These are phyloP conservation scores for Halophytophthora batemanensis DNA, from an alignment of 352 stramenopile species.

Conservation along the genomic window DNA sequence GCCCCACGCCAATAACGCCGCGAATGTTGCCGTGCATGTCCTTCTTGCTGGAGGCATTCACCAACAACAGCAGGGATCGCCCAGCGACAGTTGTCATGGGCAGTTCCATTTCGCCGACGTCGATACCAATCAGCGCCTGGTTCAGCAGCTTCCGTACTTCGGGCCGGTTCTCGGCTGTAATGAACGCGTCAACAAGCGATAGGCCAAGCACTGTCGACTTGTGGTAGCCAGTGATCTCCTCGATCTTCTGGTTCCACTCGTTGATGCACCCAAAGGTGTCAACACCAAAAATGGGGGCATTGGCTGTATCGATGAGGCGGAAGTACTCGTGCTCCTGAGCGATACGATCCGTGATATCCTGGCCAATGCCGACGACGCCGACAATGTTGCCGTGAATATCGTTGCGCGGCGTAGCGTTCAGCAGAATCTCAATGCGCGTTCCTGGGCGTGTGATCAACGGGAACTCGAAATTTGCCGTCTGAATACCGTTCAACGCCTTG, in stretches of 20 bases:
- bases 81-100: slow-evolving; percentile 55
- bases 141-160: slow-evolving; percentile 58
- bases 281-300: slow-evolving; percentile 72
- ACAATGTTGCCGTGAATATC: slow-evolving; percentile 78
- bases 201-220: slow-evolving; percentile 53
- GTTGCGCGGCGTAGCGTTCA: slow-evolving; percentile 71
- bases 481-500: slow-evolving; percentile 64
- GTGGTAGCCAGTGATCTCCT: slow-evolving; percentile 68
- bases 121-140: slow-evolving; percentile 62
- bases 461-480: slow-evolving; percentile 88
- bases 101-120: slow-evolving; percentile 69
- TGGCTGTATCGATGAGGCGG: slow-evolving; percentile 70
- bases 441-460: slow-evolving; percentile 70
- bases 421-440: slow-evolving; percentile 70
- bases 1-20: slow-evolving; percentile 83
- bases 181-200: slow-evolving; percentile 62
- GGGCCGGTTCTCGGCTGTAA: slow-evolving; percentile 46
- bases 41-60: slow-evolving; percentile 74
- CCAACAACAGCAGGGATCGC: slow-evolving; percentile 42
- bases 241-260: slow-evolving; percentile 78
- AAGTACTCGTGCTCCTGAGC: slow-evolving; percentile 80
- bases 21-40: slow-evolving; percentile 86
- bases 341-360: slow-evolving; percentile 81
- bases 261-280: slow-evolving; percentile 75
- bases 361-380: slow-evolving; percentile 83